A percentile compares a stretch with the other conserved stretches of the same genome.
Evolutionary conservation across 2,329 filamentous ascomycete species (phyloP).

Genomic region (Bipolaris victoriae): DNA sequence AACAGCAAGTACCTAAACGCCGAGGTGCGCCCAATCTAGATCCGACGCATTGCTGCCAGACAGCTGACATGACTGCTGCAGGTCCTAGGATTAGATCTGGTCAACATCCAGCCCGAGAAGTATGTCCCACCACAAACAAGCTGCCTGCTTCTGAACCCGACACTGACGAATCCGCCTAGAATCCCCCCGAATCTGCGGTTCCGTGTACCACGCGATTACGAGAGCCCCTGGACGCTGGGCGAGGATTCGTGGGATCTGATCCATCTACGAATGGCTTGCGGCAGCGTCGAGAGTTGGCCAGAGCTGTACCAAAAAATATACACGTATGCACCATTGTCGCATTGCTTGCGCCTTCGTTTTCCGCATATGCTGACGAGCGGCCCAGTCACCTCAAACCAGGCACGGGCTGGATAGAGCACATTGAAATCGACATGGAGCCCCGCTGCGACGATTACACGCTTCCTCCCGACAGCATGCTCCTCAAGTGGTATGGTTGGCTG

Average conservation of each 20-base stretch:
- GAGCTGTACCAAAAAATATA: constrained; percentile 74
- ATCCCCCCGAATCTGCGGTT: constrained; percentile 74
- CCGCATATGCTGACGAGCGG: constrained; percentile 28
- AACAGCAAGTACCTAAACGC: constrained; percentile 61
- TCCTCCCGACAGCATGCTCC: constrained; percentile 62
- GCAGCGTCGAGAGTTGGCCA: constrained; percentile 78
- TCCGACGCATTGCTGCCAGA: constrained; percentile 24
- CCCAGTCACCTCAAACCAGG: constrained; percentile 76
- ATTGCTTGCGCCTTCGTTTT: background rate
- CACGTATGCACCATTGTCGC: constrained; percentile 55
- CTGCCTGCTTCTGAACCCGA: constrained; percentile 44
- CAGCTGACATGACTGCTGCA: constrained; percentile 38
- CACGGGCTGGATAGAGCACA: constrained; percentile 78
- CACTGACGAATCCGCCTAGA: constrained; percentile 55
- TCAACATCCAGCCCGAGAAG: constrained; percentile 65
- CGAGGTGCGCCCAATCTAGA: constrained; percentile 49
- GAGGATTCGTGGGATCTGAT: constrained; percentile 80
- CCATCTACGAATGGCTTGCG: constrained; percentile 78
- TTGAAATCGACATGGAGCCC: constrained; percentile 85
- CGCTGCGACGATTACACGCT: constrained; percentile 72
- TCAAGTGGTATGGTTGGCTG: constrained; percentile 73
- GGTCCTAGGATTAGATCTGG: constrained; percentile 67
- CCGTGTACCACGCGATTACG: constrained; percentile 73
- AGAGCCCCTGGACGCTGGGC: constrained; percentile 72
- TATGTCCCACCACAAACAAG: constrained; percentile 48